Base-by-base conservation (phyloP, 1,284 basidiomycete genomes). In the Pterulicium gracile region DNA sequence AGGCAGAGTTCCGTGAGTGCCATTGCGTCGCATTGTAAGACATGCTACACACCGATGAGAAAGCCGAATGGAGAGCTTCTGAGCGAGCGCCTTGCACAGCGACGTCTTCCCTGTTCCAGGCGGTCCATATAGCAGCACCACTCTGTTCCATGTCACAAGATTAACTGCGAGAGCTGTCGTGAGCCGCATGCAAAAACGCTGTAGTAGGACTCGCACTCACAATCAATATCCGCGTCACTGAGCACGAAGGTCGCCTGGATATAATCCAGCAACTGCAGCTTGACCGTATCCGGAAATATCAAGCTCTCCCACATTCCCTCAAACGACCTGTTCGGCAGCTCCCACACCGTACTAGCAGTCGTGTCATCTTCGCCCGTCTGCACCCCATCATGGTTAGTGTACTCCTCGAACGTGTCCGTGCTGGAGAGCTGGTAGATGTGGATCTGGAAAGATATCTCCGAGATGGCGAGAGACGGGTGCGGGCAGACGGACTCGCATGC, bases 31-130 rank as follows among this genome's bases (percentile, higher is more conserved):
- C 17, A n/a, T 13, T 20, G 46, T 21, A 19, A 48, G 17, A n/a
- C 41, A 36, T 20, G 15, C n/a, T 5, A 58, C 70, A 44, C 49
- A 89, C 86, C 85, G 72, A 55, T 86, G 77, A 0, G 87, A 87
- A 2, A 98, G 70, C 14, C 95, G 79, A 50, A 98, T 93, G 0
- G 92, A 82, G 2, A 98, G 73, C 58, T 98, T 99, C 55, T 99
- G 96, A 0, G 95, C 92, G 3, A 98, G 71, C 12, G 94, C 94
- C 43, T 91, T 80, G 61, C 94, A 97, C 1, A 99, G 70, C 1
- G 88, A 92, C 0, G 96, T 98, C 66, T 99, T 98, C 15, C 96
- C 96, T 0, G 96, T 98, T 0, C 96, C 95, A 0, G 96, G 95
- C 10, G 96, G 96, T 0, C 96, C 96, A 61, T 98, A 94, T 12